Base-by-base conservation (phyloP, 2,329 filamentous ascomycete genomes). In the Trichoderma cornu-damae region DNA sequence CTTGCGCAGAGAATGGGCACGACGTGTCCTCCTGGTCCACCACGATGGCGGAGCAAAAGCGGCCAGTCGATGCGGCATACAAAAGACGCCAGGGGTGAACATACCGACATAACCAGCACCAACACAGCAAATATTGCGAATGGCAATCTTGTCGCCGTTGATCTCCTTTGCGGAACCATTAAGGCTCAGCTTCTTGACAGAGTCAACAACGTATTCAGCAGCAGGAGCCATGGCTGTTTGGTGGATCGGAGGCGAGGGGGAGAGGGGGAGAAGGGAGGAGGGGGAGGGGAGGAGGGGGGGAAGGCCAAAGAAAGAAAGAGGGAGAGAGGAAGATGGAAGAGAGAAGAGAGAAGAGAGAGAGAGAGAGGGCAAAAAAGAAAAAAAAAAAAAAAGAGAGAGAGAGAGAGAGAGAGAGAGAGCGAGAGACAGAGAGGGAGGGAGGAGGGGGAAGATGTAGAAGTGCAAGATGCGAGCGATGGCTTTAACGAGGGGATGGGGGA, bases 41-140 rank as follows among this genome's bases (percentile, higher is more conserved):
- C 18, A 43, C n/a, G n/a, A n/a, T n/a, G 9, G 38, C 51, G 16
- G 44, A 53, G 50, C 16, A 1, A 2, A 14, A 30, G 12, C 38
- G 18, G 16, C 8, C 50, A 11, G 43, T 32, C 43, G 7, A 47
- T n/a, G n/a, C n/a, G n/a, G n/a, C n/a, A n/a, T 6, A 12, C 32
- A 16, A 22, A 14, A 43, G 32, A 22, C 42, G 54, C 30, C 51
- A 18, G 28, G 47, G 26, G 46, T 34, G 18, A n/a, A 77, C 84
- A 65, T 77, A 89, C 85, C 86, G 62, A 90, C 85, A 69, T 90
- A 90, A 64, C 87, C 87, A 63, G 87, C 87, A 49, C 87, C 87
- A 61, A 90, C 83, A 67, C 85, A 89, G 71, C 87, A 89, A 52
- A 90, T 84, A 66, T 82, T 85, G 65, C 73, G 75, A 37, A 86